Evolutionary conservation across 2,329 filamentous ascomycete species (phyloP), one percentile per base, ranked within the genome.

Genomic region (Epichloe coenophiala): DNA sequence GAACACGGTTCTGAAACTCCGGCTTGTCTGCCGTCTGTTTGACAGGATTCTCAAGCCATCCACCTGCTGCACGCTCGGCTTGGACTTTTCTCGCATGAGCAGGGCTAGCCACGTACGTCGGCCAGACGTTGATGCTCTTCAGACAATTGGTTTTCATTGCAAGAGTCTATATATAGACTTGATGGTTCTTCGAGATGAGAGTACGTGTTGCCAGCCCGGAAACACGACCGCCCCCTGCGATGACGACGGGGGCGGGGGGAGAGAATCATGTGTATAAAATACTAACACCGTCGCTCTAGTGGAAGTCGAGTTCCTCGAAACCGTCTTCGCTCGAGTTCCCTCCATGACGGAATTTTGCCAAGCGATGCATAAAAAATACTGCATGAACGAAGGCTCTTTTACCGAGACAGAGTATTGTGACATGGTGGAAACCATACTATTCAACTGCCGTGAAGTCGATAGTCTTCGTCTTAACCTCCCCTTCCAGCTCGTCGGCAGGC

Each of bases 151-250:
- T 2, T 65, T 67, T 33, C 63, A 72, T n/a, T 74, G 72, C 64
- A 70, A 70, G 55, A 69, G 71, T 33, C 57, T 78, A 4, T 74
- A 72, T 52, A 64, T 77, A 45, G 74, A 78, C 57, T 61, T 77
- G 59, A 76, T 74, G 71, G 67, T 76, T 15, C 60, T 77, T 38
- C 68, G 74, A 55, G 74, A 77, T 57, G 72, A 76, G 49, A 58
- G 74, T 76, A 62, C 55, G 69, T 48, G 17, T 55, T 38, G 7
- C 17, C 31, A 43, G 56, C 45, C 31, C 45, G 19, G n/a, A 15
- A 35, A n/a, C 2, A 15, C 31, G 31, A 11, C 3, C 27, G 8
- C 3, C 27, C 27, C 27, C 27, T 31, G 27, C 8, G 27, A 11
- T 9, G 27, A 31, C 27, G 8, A 19, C 19, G 0, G 8, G 23